Base-by-base conservation (phyloP, 345 rosid species). In the Streptanthus diversifolius region DNA sequence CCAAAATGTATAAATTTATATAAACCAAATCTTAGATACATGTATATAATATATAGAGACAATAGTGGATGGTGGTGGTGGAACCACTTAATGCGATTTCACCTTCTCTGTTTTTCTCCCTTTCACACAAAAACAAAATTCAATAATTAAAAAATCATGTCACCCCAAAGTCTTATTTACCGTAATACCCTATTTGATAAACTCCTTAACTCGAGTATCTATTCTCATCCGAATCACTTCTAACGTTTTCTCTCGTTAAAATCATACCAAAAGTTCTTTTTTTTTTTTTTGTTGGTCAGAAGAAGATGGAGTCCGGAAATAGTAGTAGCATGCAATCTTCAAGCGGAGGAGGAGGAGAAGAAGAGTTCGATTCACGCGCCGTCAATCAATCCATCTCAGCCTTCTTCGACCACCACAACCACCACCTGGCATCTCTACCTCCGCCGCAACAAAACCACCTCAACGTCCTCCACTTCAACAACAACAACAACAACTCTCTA, bases 281-380 rank as follows among this genome's bases (percentile, higher is more conserved):
- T 24, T 2, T 2, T 2, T 15, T 17, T 11, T 2, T 22, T 19
- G 39, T 54, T 54, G 63, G 33, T 24, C 41, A 45, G 4, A 39
- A 37, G 17, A 25, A 64, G 44, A 92, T 90, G 98, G 95, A 87
- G 79, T 92, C 98, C 59, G 88, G 84, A 62, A 88, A 90, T 61
- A 86, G 89, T 78, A 90, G 91, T 24, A 90, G 98, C 74, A 74
- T 87, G 81, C 96, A 89, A 69, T 90, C 96, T 22, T 90, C 98
- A 11, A 87, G 90, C 63, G 92, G 89, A 5, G 80, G 79, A 2
- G 74, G 73, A 24, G 88, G 84, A 11, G 95, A 85, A 60, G 95
- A 88, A 5, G 96, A 92, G 77, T 86, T 83, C 48, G 93, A 90
- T 66, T 86, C 96, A 79, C 90, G 87, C 79, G 85, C 84, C 21